Evolutionary conservation across 2,329 filamentous ascomycete species (phyloP), one percentile per base, ranked within the genome.

Genomic region (Talaromyces piceae): DNA sequence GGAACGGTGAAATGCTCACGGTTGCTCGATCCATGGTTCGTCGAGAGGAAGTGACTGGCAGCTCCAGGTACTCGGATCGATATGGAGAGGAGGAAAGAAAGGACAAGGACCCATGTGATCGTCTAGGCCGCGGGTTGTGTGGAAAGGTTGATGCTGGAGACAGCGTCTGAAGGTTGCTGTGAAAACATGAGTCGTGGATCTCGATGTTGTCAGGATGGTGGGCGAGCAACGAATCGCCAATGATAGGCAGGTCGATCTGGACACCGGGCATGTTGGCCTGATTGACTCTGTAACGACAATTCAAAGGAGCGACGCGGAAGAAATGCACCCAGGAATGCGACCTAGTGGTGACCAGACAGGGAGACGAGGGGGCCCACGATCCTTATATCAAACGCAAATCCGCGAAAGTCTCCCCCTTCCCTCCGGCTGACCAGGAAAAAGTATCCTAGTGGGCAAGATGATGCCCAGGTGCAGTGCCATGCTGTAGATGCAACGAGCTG

Each of bases 1-100:
- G 67, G 49, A 70, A 70, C 1, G 67, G 67, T 9, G 67, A 70
- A 31, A 68, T 59, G 18, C 54, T 62, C 43, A 59, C 52, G 8
- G 59, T 51, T 0, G 50, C 56, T 5, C 65, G 62, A 13, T 66
- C 65, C 30, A 55, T 52, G 22, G 60, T 55, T 23, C 64, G 58
- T 51, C 61, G 57, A 20, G 57, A 46, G 30, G 61, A 56, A 11
- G 60, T 54, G 18, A 55, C 52, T n/a, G 62, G 59, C 49, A 63
- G 60, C 25, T 68, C 65, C 18, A 58, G 49, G 22, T 61, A 55
- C 26, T 68, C 67, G 31, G 57, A 54, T 5, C 63, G 65, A 22
- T 61, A 59, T 30, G 57, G 57, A 6, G 63, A 62, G 37, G 67
- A 60, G 13, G 65, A 61, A 44, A 66, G 56, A 50, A 68, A 69